Evolutionary conservation across 2,329 filamentous ascomycete genomes (phyloP).

Genomic region (Bipolaris victoriae): DNA sequence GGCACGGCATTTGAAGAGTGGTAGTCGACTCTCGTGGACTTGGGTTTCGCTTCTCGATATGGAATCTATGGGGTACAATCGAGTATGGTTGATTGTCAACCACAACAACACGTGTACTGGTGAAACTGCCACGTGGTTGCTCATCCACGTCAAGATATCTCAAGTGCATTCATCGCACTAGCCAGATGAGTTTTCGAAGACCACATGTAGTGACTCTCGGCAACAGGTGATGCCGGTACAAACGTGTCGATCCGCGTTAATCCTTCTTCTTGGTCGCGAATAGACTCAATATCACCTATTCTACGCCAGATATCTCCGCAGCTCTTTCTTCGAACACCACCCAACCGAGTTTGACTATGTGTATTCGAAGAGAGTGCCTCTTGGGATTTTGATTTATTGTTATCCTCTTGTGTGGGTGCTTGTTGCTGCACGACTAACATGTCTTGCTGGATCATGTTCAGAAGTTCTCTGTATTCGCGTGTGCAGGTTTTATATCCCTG

Average conservation of each 20-base stretch:
- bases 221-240: not conserved
- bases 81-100: no score
- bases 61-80: no score
- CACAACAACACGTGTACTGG: no score
- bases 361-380: not conserved
- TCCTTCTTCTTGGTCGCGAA: not conserved
- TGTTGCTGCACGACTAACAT: slow-evolving; percentile 2
- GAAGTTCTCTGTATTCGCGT: not conserved
- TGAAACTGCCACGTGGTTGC: not conserved
- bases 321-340: slow-evolving; percentile 3
- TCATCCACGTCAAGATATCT: not conserved
- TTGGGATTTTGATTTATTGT: no score
- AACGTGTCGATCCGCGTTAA: not conserved
- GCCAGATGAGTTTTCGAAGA: not conserved
- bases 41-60: no score
- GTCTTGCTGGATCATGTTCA: slow-evolving; percentile 1
- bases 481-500: not conserved
- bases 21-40: no score
- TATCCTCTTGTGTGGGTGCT: not conserved
- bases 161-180: not conserved
- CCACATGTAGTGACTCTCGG: not conserved
- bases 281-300: not conserved
- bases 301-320: slow-evolving; percentile 1
- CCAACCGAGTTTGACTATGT: not conserved
- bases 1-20: no score